Evolutionary conservation across 106 monocot species (phyloP).

Genomic region (Amphibolis antarctica): DNA sequence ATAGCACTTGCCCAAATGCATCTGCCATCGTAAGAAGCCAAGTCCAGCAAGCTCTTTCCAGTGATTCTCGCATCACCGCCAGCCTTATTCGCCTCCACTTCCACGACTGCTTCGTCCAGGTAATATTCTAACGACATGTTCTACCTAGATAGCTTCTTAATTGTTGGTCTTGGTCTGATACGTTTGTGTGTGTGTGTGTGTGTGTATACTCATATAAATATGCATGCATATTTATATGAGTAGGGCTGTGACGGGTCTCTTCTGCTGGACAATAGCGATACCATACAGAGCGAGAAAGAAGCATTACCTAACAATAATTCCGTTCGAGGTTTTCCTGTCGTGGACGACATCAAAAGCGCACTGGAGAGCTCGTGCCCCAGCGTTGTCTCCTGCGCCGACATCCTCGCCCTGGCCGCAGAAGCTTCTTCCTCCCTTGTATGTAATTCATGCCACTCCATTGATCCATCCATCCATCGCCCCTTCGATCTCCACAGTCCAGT

Average conservation of each 20-base stretch:
- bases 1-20: background rate
- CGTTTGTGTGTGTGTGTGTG: too few relatives aligned
- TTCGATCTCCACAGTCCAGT: too few relatives aligned
- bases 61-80: constrained; percentile 38
- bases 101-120: constrained; percentile 86
- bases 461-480: too few relatives aligned
- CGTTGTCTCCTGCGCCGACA: constrained; percentile 19
- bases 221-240: background rate
- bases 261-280: constrained; percentile 5
- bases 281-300: constrained; percentile 6
- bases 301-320: constrained; percentile 10
- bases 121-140: background rate
- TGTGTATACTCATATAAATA: background rate
- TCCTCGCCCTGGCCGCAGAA: constrained; percentile 18
- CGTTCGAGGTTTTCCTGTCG: constrained; percentile 9
- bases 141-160: too few relatives aligned
- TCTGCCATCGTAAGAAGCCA: background rate
- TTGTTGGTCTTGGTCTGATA: too few relatives aligned
- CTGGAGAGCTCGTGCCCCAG: constrained; percentile 3
- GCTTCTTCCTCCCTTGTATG: too few relatives aligned
- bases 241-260: constrained; percentile 22
- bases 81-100: constrained; percentile 82
- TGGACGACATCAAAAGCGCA: constrained; percentile 17
- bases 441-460: too few relatives aligned
- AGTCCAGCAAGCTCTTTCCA: background rate